Evolutionary conservation across 176 grass and related monocot species (phyloP).

Genomic region (Oryza australiensis): DNA sequence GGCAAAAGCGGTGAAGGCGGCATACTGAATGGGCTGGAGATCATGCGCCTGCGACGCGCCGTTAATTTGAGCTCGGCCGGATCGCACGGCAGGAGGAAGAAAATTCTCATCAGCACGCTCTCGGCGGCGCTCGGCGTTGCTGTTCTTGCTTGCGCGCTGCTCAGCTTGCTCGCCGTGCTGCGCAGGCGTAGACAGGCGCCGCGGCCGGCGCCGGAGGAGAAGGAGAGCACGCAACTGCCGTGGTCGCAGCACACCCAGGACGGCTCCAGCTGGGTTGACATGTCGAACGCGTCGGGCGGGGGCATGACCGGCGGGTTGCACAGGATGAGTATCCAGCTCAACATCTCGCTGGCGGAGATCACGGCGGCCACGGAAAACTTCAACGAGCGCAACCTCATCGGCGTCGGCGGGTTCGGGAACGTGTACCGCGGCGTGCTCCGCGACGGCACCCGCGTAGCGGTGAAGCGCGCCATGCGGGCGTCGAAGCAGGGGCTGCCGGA

Average conservation of each 20-base stretch:
- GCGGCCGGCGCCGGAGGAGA: slow-evolving; percentile 32
- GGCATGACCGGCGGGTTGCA: slow-evolving; percentile 30
- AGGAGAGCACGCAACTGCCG: slow-evolving; percentile 32
- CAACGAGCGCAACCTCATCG: slow-evolving; percentile 52
- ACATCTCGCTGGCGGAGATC: slow-evolving; percentile 56
- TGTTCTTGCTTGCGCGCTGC: neutral
- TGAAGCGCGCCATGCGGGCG: slow-evolving; percentile 52
- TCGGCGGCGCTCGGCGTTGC: slow-evolving; percentile 35
- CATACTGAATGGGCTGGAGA: slow-evolving; percentile 80
- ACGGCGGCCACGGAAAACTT: slow-evolving; percentile 54
- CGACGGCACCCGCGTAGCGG: slow-evolving; percentile 55
- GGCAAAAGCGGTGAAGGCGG: neutral
- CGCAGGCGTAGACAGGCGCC: slow-evolving; percentile 11
- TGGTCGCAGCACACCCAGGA: slow-evolving; percentile 42
- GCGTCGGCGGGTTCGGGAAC: slow-evolving; percentile 70
- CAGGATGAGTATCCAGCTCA: slow-evolving; percentile 39
- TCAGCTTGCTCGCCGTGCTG: slow-evolving; percentile 13
- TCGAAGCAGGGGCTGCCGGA: slow-evolving; percentile 58
- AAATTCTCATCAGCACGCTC: neutral
- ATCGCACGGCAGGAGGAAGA: neutral
- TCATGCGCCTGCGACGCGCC: slow-evolving; percentile 49
- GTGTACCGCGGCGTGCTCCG: slow-evolving; percentile 61
- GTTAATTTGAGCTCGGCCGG: neutral
- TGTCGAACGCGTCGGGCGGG: slow-evolving; percentile 39
- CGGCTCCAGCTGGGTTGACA: slow-evolving; percentile 31